A percentile compares a stretch with the other conserved stretches of the same genome.
phyloP scores from a whole-genome alignment of 257 asterid species.

The Solanum sparsipilum region DNA sequence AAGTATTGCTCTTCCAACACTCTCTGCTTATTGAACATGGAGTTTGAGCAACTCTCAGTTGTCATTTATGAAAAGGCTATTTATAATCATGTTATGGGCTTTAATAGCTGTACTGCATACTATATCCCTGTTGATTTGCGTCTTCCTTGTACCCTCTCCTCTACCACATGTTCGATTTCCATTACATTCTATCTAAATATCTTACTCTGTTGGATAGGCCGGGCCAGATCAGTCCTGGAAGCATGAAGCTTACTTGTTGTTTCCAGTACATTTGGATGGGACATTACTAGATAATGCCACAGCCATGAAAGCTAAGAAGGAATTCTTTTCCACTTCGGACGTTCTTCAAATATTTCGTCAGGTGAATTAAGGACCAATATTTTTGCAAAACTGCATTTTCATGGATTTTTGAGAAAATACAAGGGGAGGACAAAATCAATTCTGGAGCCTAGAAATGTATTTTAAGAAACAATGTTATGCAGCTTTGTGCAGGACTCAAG shows the following conservation, averaged over 20 bases:
- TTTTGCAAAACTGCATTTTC: not conserved
- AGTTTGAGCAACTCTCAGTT: not conserved
- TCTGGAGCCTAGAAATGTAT: not conserved
- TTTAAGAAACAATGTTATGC: conserved; percentile 25
- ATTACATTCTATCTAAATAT: conserved; percentile 5
- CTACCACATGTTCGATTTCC: not conserved
- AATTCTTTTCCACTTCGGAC: conserved; percentile 77
- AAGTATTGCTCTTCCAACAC: not conserved
- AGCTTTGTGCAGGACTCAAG: conserved; percentile 98
- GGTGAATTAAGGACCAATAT: conserved; percentile 24
- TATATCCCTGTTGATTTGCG: not conserved
- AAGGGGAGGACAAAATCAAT: conserved; percentile 9
- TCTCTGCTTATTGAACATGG: not conserved
- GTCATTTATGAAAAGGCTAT: not conserved
- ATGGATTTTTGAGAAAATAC: not conserved
- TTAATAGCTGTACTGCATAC: not conserved
- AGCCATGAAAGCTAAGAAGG: conserved; percentile 72
- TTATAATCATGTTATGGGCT: not conserved
- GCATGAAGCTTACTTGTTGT: conserved; percentile 92
- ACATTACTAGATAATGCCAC: conserved; percentile 68
- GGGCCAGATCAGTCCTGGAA: conserved; percentile 84
- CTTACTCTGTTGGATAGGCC: conserved; percentile 36
- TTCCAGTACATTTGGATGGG: conserved; percentile 96
- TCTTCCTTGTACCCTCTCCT: not conserved
- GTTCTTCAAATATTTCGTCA: conserved; percentile 92